Evolutionary conservation across 2,329 filamentous ascomycete species (phyloP).

Genomic region (Ustilaginoidea virens): DNA sequence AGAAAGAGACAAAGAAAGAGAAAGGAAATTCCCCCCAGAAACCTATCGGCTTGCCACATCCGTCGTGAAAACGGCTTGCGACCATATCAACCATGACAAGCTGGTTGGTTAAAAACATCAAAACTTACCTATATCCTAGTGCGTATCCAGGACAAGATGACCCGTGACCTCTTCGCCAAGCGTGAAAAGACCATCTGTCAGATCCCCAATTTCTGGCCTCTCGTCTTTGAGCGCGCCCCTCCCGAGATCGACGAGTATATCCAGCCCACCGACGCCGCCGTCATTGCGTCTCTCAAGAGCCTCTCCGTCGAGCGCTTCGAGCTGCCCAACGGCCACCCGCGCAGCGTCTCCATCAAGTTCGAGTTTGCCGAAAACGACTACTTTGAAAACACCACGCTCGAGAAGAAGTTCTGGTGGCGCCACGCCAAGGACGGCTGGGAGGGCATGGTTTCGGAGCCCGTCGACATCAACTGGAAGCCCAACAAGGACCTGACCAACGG

Average conservation of each 20-base stretch:
- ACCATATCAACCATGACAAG: no score
- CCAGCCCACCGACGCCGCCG: conserved; percentile 59
- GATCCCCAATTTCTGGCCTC: conserved; percentile 87
- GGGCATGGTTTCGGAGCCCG: conserved; percentile 76
- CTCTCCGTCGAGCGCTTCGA: conserved; percentile 71
- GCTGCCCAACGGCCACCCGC: conserved; percentile 60
- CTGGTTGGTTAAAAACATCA: no score
- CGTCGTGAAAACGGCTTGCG: no score
- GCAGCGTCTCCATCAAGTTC: conserved; percentile 63
- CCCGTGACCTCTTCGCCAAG: conserved; percentile 58
- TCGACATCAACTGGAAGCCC: conserved; percentile 71
- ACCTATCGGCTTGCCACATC: no score
- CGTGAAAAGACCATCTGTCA: conserved; percentile 53
- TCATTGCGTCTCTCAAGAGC: conserved; percentile 54
- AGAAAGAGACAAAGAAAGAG: not conserved
- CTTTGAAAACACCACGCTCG: conserved; percentile 62
- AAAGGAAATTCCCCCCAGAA: no score
- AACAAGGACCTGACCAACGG: conserved; percentile 73
- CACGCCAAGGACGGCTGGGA: conserved; percentile 51
- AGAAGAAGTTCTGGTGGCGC: conserved; percentile 89
- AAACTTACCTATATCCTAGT: conserved; percentile 32
- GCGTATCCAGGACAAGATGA: conserved; percentile 54
- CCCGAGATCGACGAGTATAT: conserved; percentile 80
- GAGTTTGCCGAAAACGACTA: conserved; percentile 69
- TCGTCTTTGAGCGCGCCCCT: conserved; percentile 78